Evolutionary conservation across 306 rosid genomes (phyloP).

Genomic region (Rubus idaeus): DNA sequence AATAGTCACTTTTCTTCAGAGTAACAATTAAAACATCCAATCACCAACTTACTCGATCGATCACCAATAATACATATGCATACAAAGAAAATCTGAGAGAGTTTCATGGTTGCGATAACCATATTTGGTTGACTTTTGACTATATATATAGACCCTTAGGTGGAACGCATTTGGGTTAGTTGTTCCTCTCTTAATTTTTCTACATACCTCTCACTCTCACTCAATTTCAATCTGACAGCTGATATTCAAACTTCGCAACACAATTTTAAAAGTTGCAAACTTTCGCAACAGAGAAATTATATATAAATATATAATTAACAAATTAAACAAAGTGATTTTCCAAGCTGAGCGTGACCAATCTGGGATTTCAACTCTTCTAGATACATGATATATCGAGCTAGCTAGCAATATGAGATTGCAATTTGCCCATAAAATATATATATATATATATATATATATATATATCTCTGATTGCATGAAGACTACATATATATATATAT

Average conservation of each 20-base stretch:
- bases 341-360: slow-evolving; percentile 13
- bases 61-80: slow-evolving; percentile 11
- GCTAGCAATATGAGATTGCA: not conserved
- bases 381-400: not conserved
- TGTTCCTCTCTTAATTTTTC: slow-evolving; percentile 37
- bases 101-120: slow-evolving; percentile 10
- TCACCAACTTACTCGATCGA: slow-evolving; percentile 12
- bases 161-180: slow-evolving; percentile 22
- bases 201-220: not conserved
- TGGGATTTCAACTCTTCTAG: not conserved
- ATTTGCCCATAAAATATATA: too few species aligned
- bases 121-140: slow-evolving; percentile 31
- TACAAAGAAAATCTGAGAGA: slow-evolving; percentile 7
- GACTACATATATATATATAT: not conserved
- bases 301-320: not conserved
- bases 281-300: too few species aligned
- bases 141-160: slow-evolving; percentile 16
- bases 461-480: not conserved
- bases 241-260: too few species aligned
- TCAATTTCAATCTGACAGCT: too few species aligned
- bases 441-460: too few species aligned
- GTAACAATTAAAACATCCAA: slow-evolving; percentile 43
- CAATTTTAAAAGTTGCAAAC: too few species aligned
- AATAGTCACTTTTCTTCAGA: slow-evolving; percentile 43
- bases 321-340: not conserved